These are phyloP conservation scores for Mycena polygramma DNA, from an alignment of 768 basidiomycete species.

Conservation along the genomic window DNA sequence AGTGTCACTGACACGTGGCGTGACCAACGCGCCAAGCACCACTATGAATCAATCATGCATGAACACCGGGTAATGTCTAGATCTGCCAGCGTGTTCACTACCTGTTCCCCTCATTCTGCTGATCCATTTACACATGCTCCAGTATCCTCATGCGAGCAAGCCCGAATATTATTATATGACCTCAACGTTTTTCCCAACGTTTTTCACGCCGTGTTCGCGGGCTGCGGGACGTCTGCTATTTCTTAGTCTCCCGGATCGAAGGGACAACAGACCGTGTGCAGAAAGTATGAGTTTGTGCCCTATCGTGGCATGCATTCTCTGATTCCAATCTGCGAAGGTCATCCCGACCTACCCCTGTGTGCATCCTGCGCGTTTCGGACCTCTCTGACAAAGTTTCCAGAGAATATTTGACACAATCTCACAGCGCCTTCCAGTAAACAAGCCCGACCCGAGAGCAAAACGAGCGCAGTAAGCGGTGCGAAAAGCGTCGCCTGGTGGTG, in stretches of 20 bases:
- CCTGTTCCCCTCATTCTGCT: slow-evolving; percentile 63
- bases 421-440: slow-evolving; percentile 38
- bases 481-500: slow-evolving; percentile 59
- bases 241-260: slow-evolving; percentile 62
- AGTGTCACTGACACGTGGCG: too few relatives aligned
- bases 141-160: slow-evolving; percentile 61
- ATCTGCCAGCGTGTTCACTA: slow-evolving; percentile 43
- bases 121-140: slow-evolving; percentile 66
- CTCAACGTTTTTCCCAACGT: too few relatives aligned
- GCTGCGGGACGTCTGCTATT: slow-evolving; percentile 63
- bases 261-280: slow-evolving; percentile 46
- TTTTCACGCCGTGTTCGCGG: slow-evolving; percentile 60
- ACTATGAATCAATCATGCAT: too few relatives aligned
- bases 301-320: background rate
- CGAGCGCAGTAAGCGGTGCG: slow-evolving; percentile 11
- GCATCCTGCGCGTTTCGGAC: slow-evolving; percentile 66
- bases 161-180: slow-evolving; percentile 64
- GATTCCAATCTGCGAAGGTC: slow-evolving; percentile 46
- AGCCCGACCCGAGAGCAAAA: slow-evolving; percentile 36
- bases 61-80: too few relatives aligned
- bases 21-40: too few relatives aligned
- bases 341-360: slow-evolving; percentile 65
- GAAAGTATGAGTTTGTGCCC: slow-evolving; percentile 37
- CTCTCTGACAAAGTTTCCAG: slow-evolving; percentile 64
- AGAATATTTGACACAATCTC: slow-evolving; percentile 60